These are phyloP conservation scores for Brassica incana DNA, from an alignment of 345 rosid species.

Conservation along the genomic window DNA sequence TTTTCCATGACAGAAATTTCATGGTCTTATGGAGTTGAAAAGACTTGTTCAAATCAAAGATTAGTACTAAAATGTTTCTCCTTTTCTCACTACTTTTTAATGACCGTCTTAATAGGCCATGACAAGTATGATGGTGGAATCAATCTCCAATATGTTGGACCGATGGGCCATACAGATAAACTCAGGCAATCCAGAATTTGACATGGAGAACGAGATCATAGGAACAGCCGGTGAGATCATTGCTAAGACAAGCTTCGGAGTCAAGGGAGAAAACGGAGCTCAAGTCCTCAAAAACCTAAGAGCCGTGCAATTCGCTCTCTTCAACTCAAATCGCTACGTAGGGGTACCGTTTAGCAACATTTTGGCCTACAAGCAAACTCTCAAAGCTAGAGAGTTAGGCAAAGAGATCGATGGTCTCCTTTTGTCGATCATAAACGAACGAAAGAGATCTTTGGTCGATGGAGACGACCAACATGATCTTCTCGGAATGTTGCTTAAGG, in stretches of 20 bases:
- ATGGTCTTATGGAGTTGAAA: slow-evolving; percentile 9
- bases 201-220: slow-evolving; percentile 69
- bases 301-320: slow-evolving; percentile 69
- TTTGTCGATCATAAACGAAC: slow-evolving; percentile 51
- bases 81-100: slow-evolving; percentile 13
- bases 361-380: slow-evolving; percentile 52
- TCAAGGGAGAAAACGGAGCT: slow-evolving; percentile 53
- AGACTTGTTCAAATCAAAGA: slow-evolving; percentile 32
- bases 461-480: slow-evolving; percentile 44
- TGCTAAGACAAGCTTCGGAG: slow-evolving; percentile 85
- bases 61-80: not conserved
- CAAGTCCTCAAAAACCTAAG: slow-evolving; percentile 64
- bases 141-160: slow-evolving; percentile 67
- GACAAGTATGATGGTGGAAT: slow-evolving; percentile 84
- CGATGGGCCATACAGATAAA: slow-evolving; percentile 54
- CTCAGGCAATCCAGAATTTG: slow-evolving; percentile 55
- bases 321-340: slow-evolving; percentile 73
- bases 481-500: slow-evolving; percentile 57
- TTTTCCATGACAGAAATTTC: slow-evolving; percentile 17
- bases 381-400: slow-evolving; percentile 60
- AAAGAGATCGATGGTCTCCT: slow-evolving; percentile 72
- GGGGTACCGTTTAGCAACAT: slow-evolving; percentile 77
- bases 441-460: slow-evolving; percentile 36
- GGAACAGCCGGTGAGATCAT: slow-evolving; percentile 81
- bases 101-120: slow-evolving; percentile 48